Evolutionary conservation across 2,329 filamentous ascomycete genomes (phyloP).

Genomic region (Talaromyces sp.): DNA sequence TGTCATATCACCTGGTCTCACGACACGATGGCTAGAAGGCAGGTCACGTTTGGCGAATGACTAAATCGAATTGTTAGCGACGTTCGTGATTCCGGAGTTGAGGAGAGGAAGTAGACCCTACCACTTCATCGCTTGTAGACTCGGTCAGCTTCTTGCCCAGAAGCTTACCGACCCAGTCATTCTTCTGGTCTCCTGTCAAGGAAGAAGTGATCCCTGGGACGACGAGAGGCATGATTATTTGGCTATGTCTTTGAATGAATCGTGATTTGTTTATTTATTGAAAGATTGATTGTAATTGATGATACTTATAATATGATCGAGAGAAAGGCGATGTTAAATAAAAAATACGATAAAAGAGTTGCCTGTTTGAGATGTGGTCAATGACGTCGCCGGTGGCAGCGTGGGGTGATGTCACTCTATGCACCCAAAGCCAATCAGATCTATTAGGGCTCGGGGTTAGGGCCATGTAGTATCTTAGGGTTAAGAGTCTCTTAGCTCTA

Average conservation of each 20-base stretch:
- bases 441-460: too few relatives aligned
- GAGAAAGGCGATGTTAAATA: too few relatives aligned
- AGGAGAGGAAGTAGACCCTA: conserved; percentile 17
- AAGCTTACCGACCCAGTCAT: conserved; percentile 42
- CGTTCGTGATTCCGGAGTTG: background rate
- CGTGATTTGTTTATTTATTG: too few relatives aligned
- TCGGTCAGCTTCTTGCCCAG: conserved; percentile 44
- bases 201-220: conserved; percentile 39
- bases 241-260: background rate
- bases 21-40: conserved; percentile 40
- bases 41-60: conserved; percentile 45
- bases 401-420: conserved; percentile 5
- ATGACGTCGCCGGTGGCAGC: conserved; percentile 5
- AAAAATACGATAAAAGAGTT: background rate
- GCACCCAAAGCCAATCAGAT: background rate
- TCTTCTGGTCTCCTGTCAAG: conserved; percentile 26
- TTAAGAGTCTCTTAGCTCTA: too few relatives aligned
- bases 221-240: conserved; percentile 43
- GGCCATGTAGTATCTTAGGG: too few relatives aligned
- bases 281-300: background rate
- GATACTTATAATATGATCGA: too few relatives aligned
- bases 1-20: conserved; percentile 35
- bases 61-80: conserved; percentile 20
- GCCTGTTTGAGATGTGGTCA: background rate
- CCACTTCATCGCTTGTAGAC: conserved; percentile 29